Evolutionary conservation across 345 rosid species (phyloP).

Genomic region (Melastoma malabathricum): DNA sequence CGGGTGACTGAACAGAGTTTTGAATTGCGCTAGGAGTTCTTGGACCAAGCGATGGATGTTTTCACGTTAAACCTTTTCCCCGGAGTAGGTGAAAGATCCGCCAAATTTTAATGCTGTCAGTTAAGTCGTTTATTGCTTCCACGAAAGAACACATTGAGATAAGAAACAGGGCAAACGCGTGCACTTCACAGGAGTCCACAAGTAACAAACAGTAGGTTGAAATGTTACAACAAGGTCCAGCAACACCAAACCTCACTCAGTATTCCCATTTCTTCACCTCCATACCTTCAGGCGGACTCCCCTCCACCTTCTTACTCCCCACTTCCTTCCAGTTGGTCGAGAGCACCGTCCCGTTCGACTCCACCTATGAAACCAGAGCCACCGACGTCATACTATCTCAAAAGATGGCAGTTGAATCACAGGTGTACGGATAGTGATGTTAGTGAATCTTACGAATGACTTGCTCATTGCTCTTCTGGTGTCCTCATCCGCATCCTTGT

Average conservation of each 20-base stretch:
- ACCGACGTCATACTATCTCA: too few species aligned
- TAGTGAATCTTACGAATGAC: constrained; percentile 61
- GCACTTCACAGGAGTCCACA: too few species aligned
- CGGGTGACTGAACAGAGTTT: constrained; percentile 11
- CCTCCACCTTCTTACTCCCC: constrained; percentile 72
- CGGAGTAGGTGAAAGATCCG: too few species aligned
- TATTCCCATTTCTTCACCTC: constrained; percentile 83
- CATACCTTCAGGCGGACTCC: constrained; percentile 95
- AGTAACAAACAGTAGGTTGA: too few species aligned
- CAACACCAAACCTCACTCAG: constrained; percentile 7
- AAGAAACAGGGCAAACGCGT: too few species aligned
- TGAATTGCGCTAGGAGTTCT: too few species aligned
- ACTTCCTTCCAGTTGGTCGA: constrained; percentile 98
- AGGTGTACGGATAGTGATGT: not conserved
- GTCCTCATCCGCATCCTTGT: constrained; percentile 71
- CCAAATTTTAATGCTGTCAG: too few species aligned
- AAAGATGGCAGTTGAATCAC: not conserved
- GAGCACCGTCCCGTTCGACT: constrained; percentile 85
- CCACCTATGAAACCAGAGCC: constrained; percentile 31
- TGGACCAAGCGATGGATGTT: too few species aligned
- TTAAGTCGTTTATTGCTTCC: too few species aligned
- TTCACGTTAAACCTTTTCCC: too few species aligned
- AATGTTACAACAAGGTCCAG: not conserved
- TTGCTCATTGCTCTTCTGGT: constrained; percentile 85
- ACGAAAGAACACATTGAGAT: too few species aligned